Conservation (phyloP, 129 eudicot species). For the Flaveria bidentis region DNA sequence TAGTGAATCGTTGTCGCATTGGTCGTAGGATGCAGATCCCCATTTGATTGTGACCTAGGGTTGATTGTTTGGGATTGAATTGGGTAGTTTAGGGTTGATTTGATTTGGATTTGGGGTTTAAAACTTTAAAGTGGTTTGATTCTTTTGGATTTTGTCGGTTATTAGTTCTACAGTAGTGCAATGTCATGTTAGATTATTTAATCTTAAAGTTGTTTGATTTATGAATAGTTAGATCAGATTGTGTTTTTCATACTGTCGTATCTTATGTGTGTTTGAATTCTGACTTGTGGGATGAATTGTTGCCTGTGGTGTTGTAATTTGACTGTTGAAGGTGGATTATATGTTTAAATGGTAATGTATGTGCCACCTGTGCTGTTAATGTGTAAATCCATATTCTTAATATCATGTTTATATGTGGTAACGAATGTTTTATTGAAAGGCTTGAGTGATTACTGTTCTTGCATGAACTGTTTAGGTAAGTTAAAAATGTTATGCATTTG, state of each 20-base stretch:
- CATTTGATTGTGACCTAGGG: not conserved
- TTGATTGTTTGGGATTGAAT: slow-evolving; percentile 1
- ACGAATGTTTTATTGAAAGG: not conserved
- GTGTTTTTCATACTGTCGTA: not conserved
- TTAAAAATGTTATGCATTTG: slow-evolving; percentile 4
- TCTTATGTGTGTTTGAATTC: not conserved
- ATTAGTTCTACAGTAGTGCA: slow-evolving; percentile 15
- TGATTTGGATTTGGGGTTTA: not conserved
- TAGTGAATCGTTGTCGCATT: slow-evolving; percentile 37
- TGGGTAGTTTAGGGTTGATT: slow-evolving; percentile 31
- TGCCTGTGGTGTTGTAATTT: not conserved
- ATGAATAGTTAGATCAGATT: not conserved
- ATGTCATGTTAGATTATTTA: not conserved
- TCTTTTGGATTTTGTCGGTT: slow-evolving; percentile 7
- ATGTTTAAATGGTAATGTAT: not conserved
- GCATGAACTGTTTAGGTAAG: not conserved
- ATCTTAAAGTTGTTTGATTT: not conserved
- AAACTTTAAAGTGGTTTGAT: not conserved
- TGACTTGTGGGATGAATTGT: slow-evolving; percentile 5
- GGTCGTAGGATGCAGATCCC: slow-evolving; percentile 32
- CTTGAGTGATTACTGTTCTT: too few species aligned
- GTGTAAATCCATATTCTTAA: not conserved
- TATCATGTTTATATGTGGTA: not conserved
- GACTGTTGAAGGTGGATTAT: not conserved
- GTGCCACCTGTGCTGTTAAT: not conserved